phyloP scores from a whole-genome alignment of 768 basidiomycete species.

The Multifurca ochricompacta region DNA sequence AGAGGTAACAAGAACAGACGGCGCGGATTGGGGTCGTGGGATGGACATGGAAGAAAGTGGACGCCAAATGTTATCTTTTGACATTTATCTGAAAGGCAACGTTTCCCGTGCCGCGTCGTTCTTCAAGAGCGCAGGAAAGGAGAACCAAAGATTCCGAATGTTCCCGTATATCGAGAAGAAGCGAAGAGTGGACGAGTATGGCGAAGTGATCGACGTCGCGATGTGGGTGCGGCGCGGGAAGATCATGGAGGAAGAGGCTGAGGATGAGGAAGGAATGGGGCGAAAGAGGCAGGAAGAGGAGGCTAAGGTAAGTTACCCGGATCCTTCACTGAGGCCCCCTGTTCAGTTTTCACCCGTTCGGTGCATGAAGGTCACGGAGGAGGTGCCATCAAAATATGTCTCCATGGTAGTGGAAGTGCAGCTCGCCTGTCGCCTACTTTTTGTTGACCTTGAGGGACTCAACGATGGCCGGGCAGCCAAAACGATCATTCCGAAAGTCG shows the following conservation, averaged over 20 bases:
- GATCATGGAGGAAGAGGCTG: conserved; percentile 83
- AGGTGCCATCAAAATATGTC: conserved; percentile 89
- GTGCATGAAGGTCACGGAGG: conserved; percentile 57
- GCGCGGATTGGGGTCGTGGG: conserved; percentile 48
- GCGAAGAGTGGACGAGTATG: conserved; percentile 88
- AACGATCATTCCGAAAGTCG: conserved; percentile 92
- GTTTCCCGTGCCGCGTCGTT: conserved; percentile 79
- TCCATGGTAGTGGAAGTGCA: conserved; percentile 69
- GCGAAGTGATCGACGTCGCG: conserved; percentile 90
- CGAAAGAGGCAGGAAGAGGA: conserved; percentile 74
- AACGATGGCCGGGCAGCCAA: conserved; percentile 97
- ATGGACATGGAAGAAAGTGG: conserved; percentile 70
- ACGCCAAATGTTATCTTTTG: conserved; percentile 76
- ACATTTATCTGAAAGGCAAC: conserved; percentile 97
- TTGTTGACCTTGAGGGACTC: conserved; percentile 92
- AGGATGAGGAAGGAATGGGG: conserved; percentile 73
- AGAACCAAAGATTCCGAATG: conserved; percentile 85
- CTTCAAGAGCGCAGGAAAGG: conserved; percentile 70
- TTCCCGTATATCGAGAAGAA: conserved; percentile 95
- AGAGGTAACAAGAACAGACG: conserved; percentile 31
- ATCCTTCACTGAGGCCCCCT: not conserved
- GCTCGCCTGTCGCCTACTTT: conserved; percentile 78
- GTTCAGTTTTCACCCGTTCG: conserved; percentile 6
- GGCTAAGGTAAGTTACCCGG: conserved; percentile 48
- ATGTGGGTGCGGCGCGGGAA: conserved; percentile 93